Evolutionary conservation across 2,329 filamentous ascomycete genomes (phyloP), one percentile per base, ranked within the genome.

Genomic region (Cladosporium austrohemisphaericum): DNA sequence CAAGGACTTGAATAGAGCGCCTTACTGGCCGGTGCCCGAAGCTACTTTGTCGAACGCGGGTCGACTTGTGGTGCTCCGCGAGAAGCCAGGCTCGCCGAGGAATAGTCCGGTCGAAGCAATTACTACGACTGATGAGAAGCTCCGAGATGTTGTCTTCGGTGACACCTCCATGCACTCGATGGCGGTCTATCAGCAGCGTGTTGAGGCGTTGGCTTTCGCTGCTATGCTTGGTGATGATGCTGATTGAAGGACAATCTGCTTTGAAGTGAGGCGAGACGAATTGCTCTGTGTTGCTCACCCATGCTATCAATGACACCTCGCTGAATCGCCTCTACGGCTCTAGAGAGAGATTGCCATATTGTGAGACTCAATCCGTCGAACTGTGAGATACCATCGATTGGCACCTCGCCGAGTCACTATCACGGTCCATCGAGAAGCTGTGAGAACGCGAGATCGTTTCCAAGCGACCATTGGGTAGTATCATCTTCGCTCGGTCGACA

Each of bases 141-240:
- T 95, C 43, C 73, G 85, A 19, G 76, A 74, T 1, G 77, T 90
- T 0, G 74, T 95, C 3, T 95, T 89, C 78, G 89, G 89, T 0
- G 88, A 95, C 64, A 86, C 87, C 0, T 73, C 88, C 35, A 85
- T 83, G 64, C 89, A 94, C 69, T 75, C 83, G 57, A 94, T 95
- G 89, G 80, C 74, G 52, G 62, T 93, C 16, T 95, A 95, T 67
- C 80, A 80, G 11, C 78, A 76, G 16, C 71, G 89, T 46, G 79
- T 94, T 36, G 85, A 93, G 64, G 71, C 74, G 3, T 68, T 95
- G 49, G 86, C 86, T 9, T 81, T 84, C 1, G 80, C 77, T 68
- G 66, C 32, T 48, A 53, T 29, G 41, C 36, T 40, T 28, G 49
- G 29, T 36, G 46, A 55, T 13, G 36, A 52, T 3, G 14, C 7